Conservation (phyloP, 1,139 yeast species). For the Cylindricascospora bacillispora region DNA sequence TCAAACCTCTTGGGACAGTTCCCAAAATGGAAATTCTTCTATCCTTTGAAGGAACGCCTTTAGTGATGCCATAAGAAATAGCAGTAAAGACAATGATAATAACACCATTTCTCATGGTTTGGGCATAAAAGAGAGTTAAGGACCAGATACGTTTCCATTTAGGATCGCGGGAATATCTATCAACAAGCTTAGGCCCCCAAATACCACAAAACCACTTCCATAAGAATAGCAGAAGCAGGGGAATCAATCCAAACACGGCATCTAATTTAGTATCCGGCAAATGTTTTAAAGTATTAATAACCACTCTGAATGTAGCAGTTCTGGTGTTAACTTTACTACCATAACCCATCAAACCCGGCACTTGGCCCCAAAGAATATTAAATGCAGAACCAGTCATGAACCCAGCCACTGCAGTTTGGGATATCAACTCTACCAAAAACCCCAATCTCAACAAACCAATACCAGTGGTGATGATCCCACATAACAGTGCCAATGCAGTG, state of each 20-base stretch:
- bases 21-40: constrained; percentile 48
- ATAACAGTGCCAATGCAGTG: constrained; percentile 61
- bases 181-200: constrained; percentile 37
- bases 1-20: constrained; percentile 68
- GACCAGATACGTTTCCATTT: constrained; percentile 32
- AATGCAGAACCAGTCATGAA: constrained; percentile 94
- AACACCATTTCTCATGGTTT: constrained; percentile 71
- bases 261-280: constrained; percentile 55
- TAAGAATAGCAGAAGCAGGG: constrained; percentile 51
- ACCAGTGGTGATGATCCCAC: constrained; percentile 78
- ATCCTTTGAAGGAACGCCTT: constrained; percentile 27
- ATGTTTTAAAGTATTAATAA: constrained; percentile 60
- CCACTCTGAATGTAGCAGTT: constrained; percentile 53
- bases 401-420: constrained; percentile 87
- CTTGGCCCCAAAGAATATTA: constrained; percentile 69
- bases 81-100: constrained; percentile 68
- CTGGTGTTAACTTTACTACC: constrained; percentile 56
- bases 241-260: constrained; percentile 81
- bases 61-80: constrained; percentile 51
- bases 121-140: constrained; percentile 42
- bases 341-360: constrained; percentile 79
- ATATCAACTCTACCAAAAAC: constrained; percentile 76
- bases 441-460: constrained; percentile 77
- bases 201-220: constrained; percentile 52
- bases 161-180: constrained; percentile 30